A percentile compares a stretch with the other conserved stretches of the same genome.
Conservation (phyloP, 352 stramenopile genomes). For the Globisporangium spinosum region DNA sequence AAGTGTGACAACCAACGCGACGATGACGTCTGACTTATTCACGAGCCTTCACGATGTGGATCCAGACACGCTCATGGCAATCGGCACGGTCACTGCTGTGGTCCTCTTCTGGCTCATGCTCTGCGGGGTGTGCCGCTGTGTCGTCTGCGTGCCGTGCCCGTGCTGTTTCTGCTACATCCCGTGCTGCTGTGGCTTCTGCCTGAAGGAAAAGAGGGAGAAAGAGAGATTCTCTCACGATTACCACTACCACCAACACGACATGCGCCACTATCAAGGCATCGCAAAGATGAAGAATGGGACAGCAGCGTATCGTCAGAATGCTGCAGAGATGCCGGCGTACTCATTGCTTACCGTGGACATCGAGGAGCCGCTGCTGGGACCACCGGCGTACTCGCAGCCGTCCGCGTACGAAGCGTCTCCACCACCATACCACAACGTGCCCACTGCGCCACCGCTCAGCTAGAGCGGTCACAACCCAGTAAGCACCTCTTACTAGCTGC, state of each 20-base stretch:
- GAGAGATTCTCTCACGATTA: not conserved
- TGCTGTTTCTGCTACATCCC: constrained; percentile 21
- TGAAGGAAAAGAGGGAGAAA: constrained; percentile 10
- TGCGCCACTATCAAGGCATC: not conserved
- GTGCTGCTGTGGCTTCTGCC: constrained; percentile 47
- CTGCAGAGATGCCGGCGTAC: constrained; percentile 18
- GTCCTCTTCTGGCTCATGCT: constrained; percentile 15
- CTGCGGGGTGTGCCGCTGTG: constrained; percentile 18
- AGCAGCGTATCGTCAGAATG: not conserved
- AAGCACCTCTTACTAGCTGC: not conserved
- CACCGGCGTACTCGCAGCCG: constrained; percentile 36
- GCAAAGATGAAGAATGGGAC: not conserved
- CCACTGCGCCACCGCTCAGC: constrained; percentile 55
- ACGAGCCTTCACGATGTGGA: not conserved
- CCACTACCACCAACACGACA: constrained; percentile 11
- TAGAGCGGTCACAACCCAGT: constrained; percentile 11
- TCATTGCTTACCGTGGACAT: constrained; percentile 47
- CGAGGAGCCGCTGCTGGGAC: constrained; percentile 58
- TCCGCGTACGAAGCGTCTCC: constrained; percentile 28
- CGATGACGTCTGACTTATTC: not conserved
- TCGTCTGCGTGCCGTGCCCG: constrained; percentile 10
- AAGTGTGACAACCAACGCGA: not conserved
- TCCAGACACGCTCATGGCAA: not conserved
- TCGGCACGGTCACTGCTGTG: not conserved
- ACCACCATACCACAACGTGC: constrained; percentile 57